These are phyloP conservation scores for Abrus precatorius DNA, from an alignment of 306 rosid genomes.

Conservation along the genomic window DNA sequence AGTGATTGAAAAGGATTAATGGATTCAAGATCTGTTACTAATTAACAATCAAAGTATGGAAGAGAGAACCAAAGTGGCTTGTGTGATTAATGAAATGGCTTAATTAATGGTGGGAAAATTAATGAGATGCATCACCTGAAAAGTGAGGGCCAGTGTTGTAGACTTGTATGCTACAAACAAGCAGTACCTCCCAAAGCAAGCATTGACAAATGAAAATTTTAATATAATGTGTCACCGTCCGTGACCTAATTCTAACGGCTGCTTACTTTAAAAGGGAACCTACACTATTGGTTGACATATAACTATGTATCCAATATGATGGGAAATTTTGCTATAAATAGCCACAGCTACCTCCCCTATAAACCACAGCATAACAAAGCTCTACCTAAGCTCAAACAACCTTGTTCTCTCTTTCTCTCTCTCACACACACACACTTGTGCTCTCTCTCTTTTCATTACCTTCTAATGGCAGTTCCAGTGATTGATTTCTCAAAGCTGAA, in stretches of 20 bases:
- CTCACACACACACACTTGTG: not conserved
- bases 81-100: conserved; percentile 32
- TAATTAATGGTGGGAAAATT: conserved; percentile 20
- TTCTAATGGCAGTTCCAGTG: conserved; percentile 84
- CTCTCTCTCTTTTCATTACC: conserved; percentile 38
- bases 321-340: conserved; percentile 79
- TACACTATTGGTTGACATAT: conserved; percentile 44
- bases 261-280: conserved; percentile 51
- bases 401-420: conserved; percentile 25
- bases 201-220: conserved; percentile 59
- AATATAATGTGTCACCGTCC: conserved; percentile 70
- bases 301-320: conserved; percentile 64
- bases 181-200: conserved; percentile 53
- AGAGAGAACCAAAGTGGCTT: conserved; percentile 44
- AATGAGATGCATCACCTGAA: conserved; percentile 61
- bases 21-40: conserved; percentile 19
- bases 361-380: conserved; percentile 51
- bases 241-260: conserved; percentile 65
- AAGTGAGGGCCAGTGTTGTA: conserved; percentile 58
- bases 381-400: conserved; percentile 24
- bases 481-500: conserved; percentile 92
- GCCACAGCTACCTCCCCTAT: conserved; percentile 35
- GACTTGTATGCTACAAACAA: conserved; percentile 59
- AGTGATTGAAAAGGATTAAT: conserved; percentile 22
- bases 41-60: conserved; percentile 42